phyloP scores from a whole-genome alignment of 2,329 filamentous ascomycete species.

The Trichoderma cornu-damae region DNA sequence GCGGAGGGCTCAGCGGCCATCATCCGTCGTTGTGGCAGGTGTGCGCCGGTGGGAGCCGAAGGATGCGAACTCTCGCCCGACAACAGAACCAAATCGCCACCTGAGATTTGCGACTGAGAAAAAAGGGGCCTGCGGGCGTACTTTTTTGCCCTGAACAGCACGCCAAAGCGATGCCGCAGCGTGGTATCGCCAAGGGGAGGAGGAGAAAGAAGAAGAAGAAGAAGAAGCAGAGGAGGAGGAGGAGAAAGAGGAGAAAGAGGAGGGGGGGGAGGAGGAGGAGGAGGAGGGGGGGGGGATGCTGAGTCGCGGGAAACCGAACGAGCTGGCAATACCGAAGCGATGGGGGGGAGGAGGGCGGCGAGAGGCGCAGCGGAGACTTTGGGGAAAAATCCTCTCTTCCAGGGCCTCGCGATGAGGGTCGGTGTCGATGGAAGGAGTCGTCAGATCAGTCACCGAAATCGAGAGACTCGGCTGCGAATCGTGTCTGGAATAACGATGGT shows the following conservation, averaged over 20 bases:
- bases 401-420: constrained; percentile 19
- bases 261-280: constrained; percentile 2
- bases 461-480: constrained; percentile 21
- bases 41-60: constrained; percentile 32
- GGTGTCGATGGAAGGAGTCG: constrained; percentile 20
- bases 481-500: constrained; percentile 27
- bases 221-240: too few relatives aligned
- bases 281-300: constrained; percentile 8
- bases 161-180: neutral
- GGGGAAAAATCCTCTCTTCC: constrained; percentile 18
- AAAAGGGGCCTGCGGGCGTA: neutral
- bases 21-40: constrained; percentile 48
- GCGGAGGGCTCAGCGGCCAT: constrained; percentile 59
- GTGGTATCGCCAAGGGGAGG: constrained; percentile 6
- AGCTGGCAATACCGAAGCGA: neutral
- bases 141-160: neutral
- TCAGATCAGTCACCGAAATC: constrained; percentile 22
- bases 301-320: constrained; percentile 3
- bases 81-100: neutral
- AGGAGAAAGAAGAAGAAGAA: neutral
- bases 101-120: neutral
- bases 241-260: neutral
- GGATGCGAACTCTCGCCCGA: constrained; percentile 26
- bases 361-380: constrained; percentile 3
- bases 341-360: neutral